These are phyloP conservation scores for Marasmius fiardii DNA, from an alignment of 1,284 basidiomycete species.

Conservation along the genomic window DNA sequence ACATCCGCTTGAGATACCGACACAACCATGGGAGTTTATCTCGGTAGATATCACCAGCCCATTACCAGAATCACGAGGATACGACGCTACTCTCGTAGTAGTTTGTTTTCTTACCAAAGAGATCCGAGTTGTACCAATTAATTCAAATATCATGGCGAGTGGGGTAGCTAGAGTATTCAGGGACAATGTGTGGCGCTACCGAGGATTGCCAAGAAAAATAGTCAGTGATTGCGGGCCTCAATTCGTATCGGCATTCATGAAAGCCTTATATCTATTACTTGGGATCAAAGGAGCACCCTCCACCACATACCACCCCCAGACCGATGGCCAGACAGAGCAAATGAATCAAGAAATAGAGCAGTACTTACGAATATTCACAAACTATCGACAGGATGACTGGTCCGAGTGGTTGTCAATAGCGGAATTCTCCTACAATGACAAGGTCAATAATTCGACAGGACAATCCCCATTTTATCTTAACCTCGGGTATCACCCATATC, in stretches of 20 bases:
- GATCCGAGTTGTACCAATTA: background rate
- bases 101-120: background rate
- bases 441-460: background rate
- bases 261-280: background rate
- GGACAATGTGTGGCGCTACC: too few species aligned
- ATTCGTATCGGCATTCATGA: slow-evolving; percentile 9
- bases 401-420: background rate
- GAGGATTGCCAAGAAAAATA: slow-evolving; percentile 1
- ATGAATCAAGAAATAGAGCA: background rate
- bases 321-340: slow-evolving; percentile 7
- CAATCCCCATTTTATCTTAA: slow-evolving; percentile 7
- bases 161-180: background rate
- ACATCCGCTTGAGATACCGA: background rate
- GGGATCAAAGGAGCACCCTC: background rate
- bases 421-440: slow-evolving; percentile 2
- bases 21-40: background rate
- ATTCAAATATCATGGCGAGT: background rate
- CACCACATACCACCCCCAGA: slow-evolving; percentile 6
- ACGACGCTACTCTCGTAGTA: background rate
- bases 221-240: background rate
- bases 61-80: background rate
- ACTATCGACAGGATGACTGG: slow-evolving; percentile 5
- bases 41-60: background rate
- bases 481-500: slow-evolving; percentile 4
- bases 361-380: slow-evolving; percentile 7